These are phyloP conservation scores for Cercospora zeina DNA, from an alignment of 2,329 filamentous ascomycete genomes.

Conservation along the genomic window DNA sequence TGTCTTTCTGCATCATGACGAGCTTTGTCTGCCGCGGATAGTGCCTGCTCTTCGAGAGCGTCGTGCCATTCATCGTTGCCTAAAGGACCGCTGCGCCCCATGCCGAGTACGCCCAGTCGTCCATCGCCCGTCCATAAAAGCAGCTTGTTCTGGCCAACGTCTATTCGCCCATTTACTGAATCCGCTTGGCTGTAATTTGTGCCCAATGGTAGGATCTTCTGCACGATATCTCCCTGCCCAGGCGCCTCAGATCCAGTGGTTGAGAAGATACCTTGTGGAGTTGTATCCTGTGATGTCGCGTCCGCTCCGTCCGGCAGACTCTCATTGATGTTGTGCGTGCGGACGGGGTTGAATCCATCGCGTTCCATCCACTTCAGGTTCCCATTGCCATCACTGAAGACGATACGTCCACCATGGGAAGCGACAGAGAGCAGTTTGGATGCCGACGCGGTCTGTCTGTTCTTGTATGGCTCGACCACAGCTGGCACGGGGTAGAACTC, in stretches of 20 bases:
- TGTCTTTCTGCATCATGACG: slow-evolving; percentile 58
- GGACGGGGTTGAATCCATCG: slow-evolving; percentile 63
- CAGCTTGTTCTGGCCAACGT: slow-evolving; percentile 60
- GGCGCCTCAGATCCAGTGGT: slow-evolving; percentile 30
- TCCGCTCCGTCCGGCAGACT: slow-evolving; percentile 10
- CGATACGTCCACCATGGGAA: slow-evolving; percentile 77
- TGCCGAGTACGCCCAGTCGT: slow-evolving; percentile 68
- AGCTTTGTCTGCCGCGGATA: slow-evolving; percentile 49
- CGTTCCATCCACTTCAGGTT: slow-evolving; percentile 88
- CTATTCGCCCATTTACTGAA: slow-evolving; percentile 23
- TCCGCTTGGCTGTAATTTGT: not conserved
- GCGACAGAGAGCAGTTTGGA: slow-evolving; percentile 80
- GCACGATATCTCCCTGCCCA: slow-evolving; percentile 67
- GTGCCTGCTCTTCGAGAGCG: slow-evolving; percentile 45
- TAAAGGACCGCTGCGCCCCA: slow-evolving; percentile 43
- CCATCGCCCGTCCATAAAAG: slow-evolving; percentile 84
- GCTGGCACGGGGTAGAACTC: slow-evolving; percentile 72
- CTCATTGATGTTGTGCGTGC: slow-evolving; percentile 60
- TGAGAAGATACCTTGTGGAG: slow-evolving; percentile 33
- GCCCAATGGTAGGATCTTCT: slow-evolving; percentile 68
- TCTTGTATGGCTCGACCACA: slow-evolving; percentile 57
- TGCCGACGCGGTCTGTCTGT: slow-evolving; percentile 77
- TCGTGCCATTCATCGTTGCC: slow-evolving; percentile 42
- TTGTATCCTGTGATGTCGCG: slow-evolving; percentile 24
- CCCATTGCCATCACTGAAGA: slow-evolving; percentile 80